phyloP scores from a whole-genome alignment of 164 flowering plant genomes.

The Nelumbo lutea region DNA sequence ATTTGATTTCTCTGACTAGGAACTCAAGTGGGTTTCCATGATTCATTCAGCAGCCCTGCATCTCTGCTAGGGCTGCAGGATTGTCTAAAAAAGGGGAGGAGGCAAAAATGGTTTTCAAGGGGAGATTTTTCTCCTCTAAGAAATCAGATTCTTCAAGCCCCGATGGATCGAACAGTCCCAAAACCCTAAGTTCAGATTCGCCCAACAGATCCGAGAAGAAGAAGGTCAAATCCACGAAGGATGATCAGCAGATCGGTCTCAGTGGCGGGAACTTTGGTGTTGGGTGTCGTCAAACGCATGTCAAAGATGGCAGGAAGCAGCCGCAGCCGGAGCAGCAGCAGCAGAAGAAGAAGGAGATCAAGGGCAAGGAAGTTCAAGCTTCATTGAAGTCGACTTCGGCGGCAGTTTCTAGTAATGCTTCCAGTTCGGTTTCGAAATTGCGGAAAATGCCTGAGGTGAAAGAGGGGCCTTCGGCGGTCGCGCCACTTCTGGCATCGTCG shows the following conservation, averaged over 20 bases:
- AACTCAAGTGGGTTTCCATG: background rate
- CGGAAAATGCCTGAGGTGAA: slow-evolving; percentile 19
- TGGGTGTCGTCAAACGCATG: slow-evolving; percentile 22
- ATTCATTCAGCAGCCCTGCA: background rate
- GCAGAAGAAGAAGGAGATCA: slow-evolving; percentile 34
- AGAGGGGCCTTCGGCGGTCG: slow-evolving; percentile 31
- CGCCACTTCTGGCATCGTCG: slow-evolving; percentile 83
- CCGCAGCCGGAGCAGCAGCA: slow-evolving; percentile 1
- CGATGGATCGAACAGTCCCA: slow-evolving; percentile 78
- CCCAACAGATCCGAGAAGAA: slow-evolving; percentile 84
- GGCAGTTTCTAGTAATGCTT: background rate
- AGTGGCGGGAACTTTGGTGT: slow-evolving; percentile 2
- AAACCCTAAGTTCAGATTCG: slow-evolving; percentile 53
- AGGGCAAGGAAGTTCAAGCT: slow-evolving; percentile 24
- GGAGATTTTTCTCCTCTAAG: slow-evolving; percentile 84
- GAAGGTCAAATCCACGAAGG: slow-evolving; percentile 51
- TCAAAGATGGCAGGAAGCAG: slow-evolving; percentile 25
- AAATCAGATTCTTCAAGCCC: slow-evolving; percentile 79
- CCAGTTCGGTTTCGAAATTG: slow-evolving; percentile 8
- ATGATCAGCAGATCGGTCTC: slow-evolving; percentile 18
- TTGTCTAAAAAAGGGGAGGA: background rate
- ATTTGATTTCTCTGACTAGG: background rate
- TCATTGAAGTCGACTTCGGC: slow-evolving; percentile 7
- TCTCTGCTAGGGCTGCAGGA: background rate
- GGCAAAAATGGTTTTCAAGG: slow-evolving; percentile 75